phyloP scores from a whole-genome alignment of 768 basidiomycete genomes.

The Hebeloma cylindrosporum region DNA sequence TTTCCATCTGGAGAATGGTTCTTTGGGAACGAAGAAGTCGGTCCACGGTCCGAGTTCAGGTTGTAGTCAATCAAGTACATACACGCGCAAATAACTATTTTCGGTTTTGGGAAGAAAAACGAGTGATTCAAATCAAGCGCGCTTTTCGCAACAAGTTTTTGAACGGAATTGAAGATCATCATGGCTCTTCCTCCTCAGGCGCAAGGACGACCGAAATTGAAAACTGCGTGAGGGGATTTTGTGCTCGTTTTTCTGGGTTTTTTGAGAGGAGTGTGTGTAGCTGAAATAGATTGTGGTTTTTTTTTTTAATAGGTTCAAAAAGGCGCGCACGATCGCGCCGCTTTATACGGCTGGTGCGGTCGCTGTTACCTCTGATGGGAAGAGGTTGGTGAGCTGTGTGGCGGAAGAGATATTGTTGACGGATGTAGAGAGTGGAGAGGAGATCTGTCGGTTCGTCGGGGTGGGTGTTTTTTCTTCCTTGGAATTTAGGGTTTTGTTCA shows the following conservation, averaged over 20 bases:
- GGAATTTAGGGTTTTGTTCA: slow-evolving; percentile 4
- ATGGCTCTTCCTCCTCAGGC: slow-evolving; percentile 39
- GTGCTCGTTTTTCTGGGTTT: neutral
- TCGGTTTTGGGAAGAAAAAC: slow-evolving; percentile 8
- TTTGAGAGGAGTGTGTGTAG: too few relatives aligned
- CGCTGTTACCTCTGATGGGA: slow-evolving; percentile 75
- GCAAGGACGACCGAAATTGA: slow-evolving; percentile 49
- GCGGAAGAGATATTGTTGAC: slow-evolving; percentile 85
- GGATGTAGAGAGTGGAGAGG: slow-evolving; percentile 67
- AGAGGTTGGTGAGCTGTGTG: slow-evolving; percentile 80
- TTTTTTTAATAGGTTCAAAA: slow-evolving; percentile 65
- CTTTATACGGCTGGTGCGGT: slow-evolving; percentile 90
- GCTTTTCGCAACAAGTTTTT: slow-evolving; percentile 4
- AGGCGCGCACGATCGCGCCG: slow-evolving; percentile 68
- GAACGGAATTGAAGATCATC: neutral
- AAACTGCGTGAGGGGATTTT: slow-evolving; percentile 51
- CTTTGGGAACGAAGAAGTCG: neutral
- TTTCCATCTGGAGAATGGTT: neutral
- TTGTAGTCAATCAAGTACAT: slow-evolving; percentile 8
- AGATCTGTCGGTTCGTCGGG: slow-evolving; percentile 80
- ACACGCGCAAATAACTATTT: slow-evolving; percentile 25
- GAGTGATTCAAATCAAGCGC: slow-evolving; percentile 2
- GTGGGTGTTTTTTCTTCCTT: slow-evolving; percentile 47
- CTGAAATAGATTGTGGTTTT: neutral
- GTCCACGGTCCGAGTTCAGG: neutral